These are phyloP conservation scores for Endothia cerciana DNA, from an alignment of 2,329 filamentous ascomycete species.

Conservation along the genomic window DNA sequence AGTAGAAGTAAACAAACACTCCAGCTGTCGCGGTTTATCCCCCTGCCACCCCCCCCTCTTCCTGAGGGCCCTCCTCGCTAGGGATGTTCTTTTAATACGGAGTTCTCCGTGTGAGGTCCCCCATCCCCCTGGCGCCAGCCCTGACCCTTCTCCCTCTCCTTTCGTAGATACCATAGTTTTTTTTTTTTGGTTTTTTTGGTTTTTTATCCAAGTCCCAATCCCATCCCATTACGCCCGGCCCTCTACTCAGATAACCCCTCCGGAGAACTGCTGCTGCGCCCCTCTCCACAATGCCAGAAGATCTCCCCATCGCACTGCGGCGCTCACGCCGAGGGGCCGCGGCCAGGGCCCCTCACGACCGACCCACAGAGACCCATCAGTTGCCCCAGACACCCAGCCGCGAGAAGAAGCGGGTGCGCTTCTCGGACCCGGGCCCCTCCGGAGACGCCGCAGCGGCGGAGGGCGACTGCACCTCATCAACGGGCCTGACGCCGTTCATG, in stretches of 20 bases:
- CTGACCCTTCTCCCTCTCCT: background rate
- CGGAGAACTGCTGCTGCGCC: background rate
- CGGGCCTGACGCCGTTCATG: slow-evolving; percentile 63
- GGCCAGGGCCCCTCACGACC: slow-evolving; percentile 24
- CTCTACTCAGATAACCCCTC: too few relatives aligned
- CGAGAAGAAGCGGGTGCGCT: slow-evolving; percentile 54
- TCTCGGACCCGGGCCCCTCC: slow-evolving; percentile 59
- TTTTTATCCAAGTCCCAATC: background rate
- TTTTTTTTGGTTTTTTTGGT: background rate
- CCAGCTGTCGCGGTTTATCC: background rate
- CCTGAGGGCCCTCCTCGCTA: background rate
- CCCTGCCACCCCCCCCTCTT: background rate
- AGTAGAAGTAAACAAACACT: slow-evolving; percentile 8
- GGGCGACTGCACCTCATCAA: slow-evolving; percentile 39
- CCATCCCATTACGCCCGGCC: background rate
- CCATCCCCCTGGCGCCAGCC: background rate
- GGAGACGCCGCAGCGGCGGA: slow-evolving; percentile 33
- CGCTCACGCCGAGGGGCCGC: slow-evolving; percentile 53
- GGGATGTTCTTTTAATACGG: slow-evolving; percentile 3
- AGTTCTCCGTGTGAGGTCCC: background rate
- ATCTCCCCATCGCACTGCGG: slow-evolving; percentile 60
- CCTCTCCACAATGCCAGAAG: slow-evolving; percentile 40
- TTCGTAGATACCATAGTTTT: background rate
- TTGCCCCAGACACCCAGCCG: slow-evolving; percentile 34
- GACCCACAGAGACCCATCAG: slow-evolving; percentile 31